Conservation (phyloP, 805 yeast species). For the Wickerhamomyces rabaulensis region DNA sequence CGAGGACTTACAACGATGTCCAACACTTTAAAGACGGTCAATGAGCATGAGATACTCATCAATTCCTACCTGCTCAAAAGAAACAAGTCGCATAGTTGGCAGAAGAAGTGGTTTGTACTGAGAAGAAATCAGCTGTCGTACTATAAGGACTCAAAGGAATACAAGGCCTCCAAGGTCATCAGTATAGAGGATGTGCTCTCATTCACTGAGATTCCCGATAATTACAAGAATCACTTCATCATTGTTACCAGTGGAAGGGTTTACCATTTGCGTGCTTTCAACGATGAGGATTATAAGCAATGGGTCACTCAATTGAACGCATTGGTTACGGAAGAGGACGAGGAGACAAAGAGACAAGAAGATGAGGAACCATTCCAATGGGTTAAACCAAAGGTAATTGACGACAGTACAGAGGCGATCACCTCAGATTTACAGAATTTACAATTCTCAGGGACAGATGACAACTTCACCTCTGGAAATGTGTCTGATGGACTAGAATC, state of each 20-base stretch:
- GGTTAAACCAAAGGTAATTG: slow-evolving; percentile 1
- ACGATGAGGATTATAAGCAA: slow-evolving; percentile 13
- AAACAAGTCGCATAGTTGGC: slow-evolving; percentile 32
- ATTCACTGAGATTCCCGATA: slow-evolving; percentile 17
- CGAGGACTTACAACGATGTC: background rate
- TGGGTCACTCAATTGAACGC: slow-evolving; percentile 17
- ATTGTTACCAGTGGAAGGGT: slow-evolving; percentile 18
- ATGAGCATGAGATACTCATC: slow-evolving; percentile 16
- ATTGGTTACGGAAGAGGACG: slow-evolving; percentile 13
- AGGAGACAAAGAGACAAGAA: background rate
- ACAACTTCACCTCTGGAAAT: slow-evolving; percentile 20
- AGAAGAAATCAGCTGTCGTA: slow-evolving; percentile 33
- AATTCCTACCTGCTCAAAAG: slow-evolving; percentile 30
- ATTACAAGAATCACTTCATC: slow-evolving; percentile 18
- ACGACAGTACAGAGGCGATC: background rate
- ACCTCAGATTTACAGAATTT: slow-evolving; percentile 7
- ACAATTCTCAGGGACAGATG: slow-evolving; percentile 21
- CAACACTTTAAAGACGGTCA: background rate
- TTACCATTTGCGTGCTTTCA: slow-evolving; percentile 18
- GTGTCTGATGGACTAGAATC: slow-evolving; percentile 5
- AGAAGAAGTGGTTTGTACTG: slow-evolving; percentile 34
- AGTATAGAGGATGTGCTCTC: slow-evolving; percentile 15
- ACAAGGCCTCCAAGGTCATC: slow-evolving; percentile 32
- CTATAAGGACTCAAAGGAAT: slow-evolving; percentile 34
- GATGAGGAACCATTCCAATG: slow-evolving; percentile 1